Base-by-base conservation (phyloP, 192 early-diverging fungal species). In the Backusella sp. region DNA sequence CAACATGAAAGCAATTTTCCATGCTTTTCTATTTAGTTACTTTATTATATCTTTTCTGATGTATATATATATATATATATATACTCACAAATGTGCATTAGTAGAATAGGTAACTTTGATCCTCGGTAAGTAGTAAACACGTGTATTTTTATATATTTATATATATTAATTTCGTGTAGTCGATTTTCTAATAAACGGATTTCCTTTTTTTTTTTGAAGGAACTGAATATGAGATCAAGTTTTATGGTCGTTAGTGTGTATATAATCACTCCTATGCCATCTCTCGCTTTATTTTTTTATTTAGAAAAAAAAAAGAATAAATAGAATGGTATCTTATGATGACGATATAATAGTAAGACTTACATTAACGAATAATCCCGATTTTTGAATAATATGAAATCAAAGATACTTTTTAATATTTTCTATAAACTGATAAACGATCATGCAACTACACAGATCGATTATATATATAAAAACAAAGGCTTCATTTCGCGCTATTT, bases 91-190 rank as follows among this genome's bases (percentile, higher is more conserved):
- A 59, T 62, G 26, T 28, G 11, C 56, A 62, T 62, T 62, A 28
- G 56, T 28, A 62, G 8, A 56, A 56, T 23, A 56, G 53, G 11
- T 56, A 23, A 19, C 12, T 62, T 62, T 28, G 11, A 62, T 12
- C 56, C 56, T 62, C 56, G 56, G 56, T 62, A 62, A 62, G 26
- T 62, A 62, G 56, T 23, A 28, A 6, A 62, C 56, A 62, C 56
- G 56, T 62, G 56, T 62, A 23, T 14, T 62, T 62, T 62, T 62
- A 62, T 28, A 62, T 28, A 62, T 62, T 28, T 62, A 62, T 62
- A 62, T 28, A 62, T 26, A 62, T 62, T 62, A 62, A 62, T 62
- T 53, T 62, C 56, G n/a, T 62, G 26, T 62, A 12, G 49, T 53
- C 8, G 9, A 62, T 11, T 14, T 62, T 28, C 4, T 62, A 62